These are phyloP conservation scores for Cladosporium austrohemisphaericum DNA, from an alignment of 2,329 filamentous ascomycete genomes.

Conservation along the genomic window DNA sequence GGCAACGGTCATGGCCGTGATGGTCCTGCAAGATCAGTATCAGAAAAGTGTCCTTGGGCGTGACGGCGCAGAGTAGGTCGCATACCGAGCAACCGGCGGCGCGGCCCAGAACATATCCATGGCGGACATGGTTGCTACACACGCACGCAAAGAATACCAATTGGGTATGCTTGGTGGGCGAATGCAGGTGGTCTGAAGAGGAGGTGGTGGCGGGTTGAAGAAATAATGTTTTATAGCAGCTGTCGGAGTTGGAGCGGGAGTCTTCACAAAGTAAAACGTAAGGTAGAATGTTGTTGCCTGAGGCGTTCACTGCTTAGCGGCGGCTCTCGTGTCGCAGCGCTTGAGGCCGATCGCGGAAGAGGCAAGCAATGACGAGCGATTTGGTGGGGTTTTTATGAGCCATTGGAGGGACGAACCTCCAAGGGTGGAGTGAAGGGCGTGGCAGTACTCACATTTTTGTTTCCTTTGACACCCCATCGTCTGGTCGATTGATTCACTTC, in stretches of 20 bases:
- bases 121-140: slow-evolving; percentile 22
- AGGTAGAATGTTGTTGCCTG: neutral
- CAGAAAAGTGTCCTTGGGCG: slow-evolving; percentile 33
- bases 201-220: neutral
- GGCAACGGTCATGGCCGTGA: slow-evolving; percentile 61
- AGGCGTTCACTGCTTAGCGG: neutral
- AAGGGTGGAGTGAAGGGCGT: no score
- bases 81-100: slow-evolving; percentile 64
- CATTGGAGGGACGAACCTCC: neutral
- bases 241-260: no score
- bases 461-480: neutral
- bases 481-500: neutral
- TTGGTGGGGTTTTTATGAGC: slow-evolving; percentile 7
- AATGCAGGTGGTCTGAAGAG: slow-evolving; percentile 6
- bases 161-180: slow-evolving; percentile 3
- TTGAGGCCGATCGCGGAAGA: slow-evolving; percentile 6
- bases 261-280: no score
- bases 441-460: neutral
- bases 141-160: neutral
- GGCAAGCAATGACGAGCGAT: slow-evolving; percentile 1
- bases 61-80: slow-evolving; percentile 8
- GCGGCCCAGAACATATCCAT: slow-evolving; percentile 54
- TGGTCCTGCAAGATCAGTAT: slow-evolving; percentile 59
- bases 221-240: slow-evolving; percentile 2
- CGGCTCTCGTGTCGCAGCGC: neutral